Conservation (phyloP, 139 green algal genomes). For the Volvox africanus region DNA sequence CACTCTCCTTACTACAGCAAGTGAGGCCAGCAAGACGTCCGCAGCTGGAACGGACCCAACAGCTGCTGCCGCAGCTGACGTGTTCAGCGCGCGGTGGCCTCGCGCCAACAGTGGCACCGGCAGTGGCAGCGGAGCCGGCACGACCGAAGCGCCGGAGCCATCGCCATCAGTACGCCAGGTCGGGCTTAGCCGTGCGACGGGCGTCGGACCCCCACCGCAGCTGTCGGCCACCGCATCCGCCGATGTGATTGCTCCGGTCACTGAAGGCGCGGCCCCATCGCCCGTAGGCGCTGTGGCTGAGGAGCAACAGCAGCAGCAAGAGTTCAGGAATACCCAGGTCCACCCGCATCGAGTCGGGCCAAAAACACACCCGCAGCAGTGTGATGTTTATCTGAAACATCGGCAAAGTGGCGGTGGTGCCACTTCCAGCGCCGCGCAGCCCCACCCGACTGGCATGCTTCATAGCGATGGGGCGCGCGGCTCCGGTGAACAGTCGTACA, state of each 20-base stretch:
- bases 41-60: not conserved
- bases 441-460: too few species aligned
- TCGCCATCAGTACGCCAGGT: not conserved
- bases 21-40: not conserved
- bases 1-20: not conserved
- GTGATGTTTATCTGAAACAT: too few species aligned
- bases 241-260: not conserved
- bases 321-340: not conserved
- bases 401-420: too few species aligned
- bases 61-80: too few species aligned
- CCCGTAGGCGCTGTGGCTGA: not conserved
- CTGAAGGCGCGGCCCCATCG: not conserved
- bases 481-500: not conserved
- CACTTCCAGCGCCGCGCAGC: too few species aligned
- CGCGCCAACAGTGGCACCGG: not conserved
- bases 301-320: not conserved
- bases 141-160: not conserved
- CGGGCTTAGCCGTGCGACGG: too few species aligned
- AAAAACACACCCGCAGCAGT: too few species aligned
- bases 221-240: too few species aligned
- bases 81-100: not conserved
- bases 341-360: too few species aligned
- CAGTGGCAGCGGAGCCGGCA: not conserved
- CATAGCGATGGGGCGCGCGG: not conserved
- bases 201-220: too few species aligned